phyloP scores from a whole-genome alignment of 2,329 filamentous ascomycete species.

The Cladosporium sp. region DNA sequence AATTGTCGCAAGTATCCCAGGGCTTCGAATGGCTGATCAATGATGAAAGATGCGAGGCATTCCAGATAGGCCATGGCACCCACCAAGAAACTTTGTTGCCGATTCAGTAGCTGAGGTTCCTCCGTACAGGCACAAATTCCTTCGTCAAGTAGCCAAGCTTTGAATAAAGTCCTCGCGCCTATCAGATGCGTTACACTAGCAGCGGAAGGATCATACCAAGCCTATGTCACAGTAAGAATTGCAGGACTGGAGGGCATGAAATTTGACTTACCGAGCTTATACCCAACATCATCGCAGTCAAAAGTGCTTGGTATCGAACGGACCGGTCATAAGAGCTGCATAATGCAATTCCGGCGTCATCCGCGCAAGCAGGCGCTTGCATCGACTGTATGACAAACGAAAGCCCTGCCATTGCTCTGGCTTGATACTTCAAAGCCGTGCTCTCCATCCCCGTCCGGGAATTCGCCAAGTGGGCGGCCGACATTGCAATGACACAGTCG shows the following conservation, averaged over 20 bases:
- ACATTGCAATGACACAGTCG: background rate
- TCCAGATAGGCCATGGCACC: conserved; percentile 16
- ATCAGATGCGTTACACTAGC: conserved; percentile 11
- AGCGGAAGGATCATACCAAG: conserved; percentile 12
- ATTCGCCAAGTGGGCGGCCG: background rate
- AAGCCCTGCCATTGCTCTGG: background rate
- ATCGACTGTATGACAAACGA: background rate
- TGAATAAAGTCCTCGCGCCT: conserved; percentile 13
- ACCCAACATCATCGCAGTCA: background rate
- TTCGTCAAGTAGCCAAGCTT: conserved; percentile 10
- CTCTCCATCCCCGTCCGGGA: background rate
- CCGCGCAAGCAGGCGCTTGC: background rate
- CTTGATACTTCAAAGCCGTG: background rate
- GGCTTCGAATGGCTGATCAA: conserved; percentile 10
- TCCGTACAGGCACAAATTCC: background rate
- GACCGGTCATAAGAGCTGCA: background rate
- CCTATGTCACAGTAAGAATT: background rate
- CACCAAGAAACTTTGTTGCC: conserved; percentile 16
- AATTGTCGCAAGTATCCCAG: conserved; percentile 12
- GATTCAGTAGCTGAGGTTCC: conserved; percentile 6
- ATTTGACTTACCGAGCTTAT: background rate
- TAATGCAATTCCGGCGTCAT: too few relatives aligned
- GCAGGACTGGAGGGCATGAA: background rate
- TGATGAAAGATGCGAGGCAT: conserved; percentile 14
- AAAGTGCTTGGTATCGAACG: background rate